Evolutionary conservation across 2,329 filamentous ascomycete genomes (phyloP), one percentile per base, ranked within the genome.

Genomic region (Emericellopsis atlantica): DNA sequence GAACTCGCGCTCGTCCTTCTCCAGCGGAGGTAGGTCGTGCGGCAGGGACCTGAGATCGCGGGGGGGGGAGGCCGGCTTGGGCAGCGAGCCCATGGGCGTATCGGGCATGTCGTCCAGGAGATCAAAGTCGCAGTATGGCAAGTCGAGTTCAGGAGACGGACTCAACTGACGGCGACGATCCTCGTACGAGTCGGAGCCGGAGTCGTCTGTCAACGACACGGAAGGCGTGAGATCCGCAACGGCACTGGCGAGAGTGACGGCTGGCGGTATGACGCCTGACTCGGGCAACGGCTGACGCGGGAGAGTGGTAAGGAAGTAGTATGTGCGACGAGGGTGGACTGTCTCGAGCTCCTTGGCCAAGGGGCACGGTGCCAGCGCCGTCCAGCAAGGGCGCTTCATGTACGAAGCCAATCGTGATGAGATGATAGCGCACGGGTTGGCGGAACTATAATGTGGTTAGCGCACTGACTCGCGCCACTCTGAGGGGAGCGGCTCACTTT

Each of bases 1-100:
- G 56, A 98, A 98, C 61, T 96, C 92, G 55, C 84, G 85, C 68
- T 96, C 90, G 51, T 96, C 90, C 52, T 84, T 87, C 64, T 96
- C 90, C 32, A 96, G 70, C 14, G 88, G 87, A 40, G 90, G 89
- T 47, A 86, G 92, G 21, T 83, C 79, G n/a, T 81, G 83, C 44
- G 84, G 79, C 44, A 58, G 52, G 49, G 63, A 55, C 52, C 60
- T 59, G 37, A 61, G 56, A 39, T 61, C 53, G 26, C 60, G 62
- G 35, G 67, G 62, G 26, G 26, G 26, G 6, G 6, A 29, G 7
- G 80, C 74, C 51, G 37, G 35, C 35, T 40, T 42, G 34, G 40
- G 38, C 14, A 44, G 23, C 6, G 77, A 77, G 10, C 77, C 74
- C 42, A 75, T 74, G 11, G 79, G 78, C 1, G 76, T 77, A 37